These are phyloP conservation scores for Vitis hybrid DNA, from an alignment of 177 flowering plant species.

Conservation along the genomic window DNA sequence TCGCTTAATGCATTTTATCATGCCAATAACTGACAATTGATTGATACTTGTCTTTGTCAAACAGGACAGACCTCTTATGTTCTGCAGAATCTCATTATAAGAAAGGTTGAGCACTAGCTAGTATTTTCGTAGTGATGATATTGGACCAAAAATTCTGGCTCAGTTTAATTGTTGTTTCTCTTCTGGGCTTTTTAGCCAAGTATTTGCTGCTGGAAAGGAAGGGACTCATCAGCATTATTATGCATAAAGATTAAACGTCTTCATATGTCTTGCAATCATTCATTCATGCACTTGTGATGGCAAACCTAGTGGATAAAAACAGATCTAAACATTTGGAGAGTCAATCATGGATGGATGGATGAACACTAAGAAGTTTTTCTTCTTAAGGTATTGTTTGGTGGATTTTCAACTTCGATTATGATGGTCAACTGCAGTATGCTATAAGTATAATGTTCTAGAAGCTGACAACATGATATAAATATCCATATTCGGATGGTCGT, in stretches of 20 bases:
- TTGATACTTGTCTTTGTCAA: slow-evolving; percentile 5
- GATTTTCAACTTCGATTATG: too few relatives aligned
- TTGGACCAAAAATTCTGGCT: slow-evolving; percentile 6
- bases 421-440: too few relatives aligned
- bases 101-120: slow-evolving; percentile 52
- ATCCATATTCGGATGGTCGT: too few relatives aligned
- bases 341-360: slow-evolving; percentile 67
- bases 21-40: neutral
- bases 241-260: slow-evolving; percentile 70
- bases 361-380: slow-evolving; percentile 59
- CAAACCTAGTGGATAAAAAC: slow-evolving; percentile 30
- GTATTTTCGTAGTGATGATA: neutral
- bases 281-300: slow-evolving; percentile 80
- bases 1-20: too few relatives aligned
- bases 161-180: slow-evolving; percentile 4
- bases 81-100: slow-evolving; percentile 54
- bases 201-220: slow-evolving; percentile 65
- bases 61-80: slow-evolving; percentile 59
- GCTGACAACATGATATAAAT: too few relatives aligned
- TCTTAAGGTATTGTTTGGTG: slow-evolving; percentile 48
- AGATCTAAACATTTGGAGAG: slow-evolving; percentile 49
- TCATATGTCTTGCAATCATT: slow-evolving; percentile 76
- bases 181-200: slow-evolving; percentile 40
- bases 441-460: too few relatives aligned
- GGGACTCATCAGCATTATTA: slow-evolving; percentile 42